Evolutionary conservation across 805 yeast species (phyloP), one percentile per base, ranked within the genome.

Genomic region (Saturnispora sekii): DNA sequence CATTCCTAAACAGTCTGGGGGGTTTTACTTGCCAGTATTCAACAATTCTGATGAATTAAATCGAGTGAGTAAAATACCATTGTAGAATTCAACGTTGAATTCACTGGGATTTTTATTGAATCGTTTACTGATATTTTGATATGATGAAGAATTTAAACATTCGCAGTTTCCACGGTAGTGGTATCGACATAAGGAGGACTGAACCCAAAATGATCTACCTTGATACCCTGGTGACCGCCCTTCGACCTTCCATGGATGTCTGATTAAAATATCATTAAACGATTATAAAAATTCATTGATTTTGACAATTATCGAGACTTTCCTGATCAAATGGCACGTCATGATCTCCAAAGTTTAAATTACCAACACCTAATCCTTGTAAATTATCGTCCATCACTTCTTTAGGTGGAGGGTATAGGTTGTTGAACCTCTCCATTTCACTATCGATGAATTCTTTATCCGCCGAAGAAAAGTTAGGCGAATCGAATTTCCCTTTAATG

Each of bases 131-230:
- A 10, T 28, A 16, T 34, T 58, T 58, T 57, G 46, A 77, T 59
- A 70, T 82, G 93, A 83, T 82, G 89, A 82, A 77, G 66, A 70
- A 66, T 79, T 81, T 71, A 70, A 67, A 81, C 93, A 82, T 82
- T 83, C 93, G 90, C 93, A 83, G 93, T 83, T 82, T 83, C 89
- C 90, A 77, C 93, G 93, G 89, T 81, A 83, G 84, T 66, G 77
- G 72, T 77, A 79, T 88, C 74, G 67, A 68, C 17, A 68, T 66
- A 58, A 58, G 59, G 56, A 46, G 30, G 48, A 55, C 57, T 60
- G 87, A 82, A 81, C 89, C 89, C 84, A 82, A 55, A 50, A 50
- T 44, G 56, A 55, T 51, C 39, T 47, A 34, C 72, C 80, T 73
- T 76, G 65, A 81, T 77, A 73, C 71, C 76, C 66, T 87, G 69